A percentile compares a stretch with the other conserved stretches of the same genome.
Conservation (phyloP, 148 eudicot genomes). For the Spergularia bocconei region DNA sequence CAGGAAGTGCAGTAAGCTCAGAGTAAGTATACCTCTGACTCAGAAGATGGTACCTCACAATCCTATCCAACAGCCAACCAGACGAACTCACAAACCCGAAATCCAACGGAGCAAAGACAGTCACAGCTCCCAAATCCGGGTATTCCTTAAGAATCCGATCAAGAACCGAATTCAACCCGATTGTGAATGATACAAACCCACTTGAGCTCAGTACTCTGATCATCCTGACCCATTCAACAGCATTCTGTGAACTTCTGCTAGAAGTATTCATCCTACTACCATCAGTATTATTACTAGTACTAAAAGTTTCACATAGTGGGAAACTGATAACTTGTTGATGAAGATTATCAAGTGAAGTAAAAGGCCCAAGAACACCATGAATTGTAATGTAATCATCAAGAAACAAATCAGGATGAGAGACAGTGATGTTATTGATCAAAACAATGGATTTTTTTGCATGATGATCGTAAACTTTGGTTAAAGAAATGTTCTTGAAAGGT, state of each 20-base stretch:
- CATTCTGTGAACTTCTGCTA: background rate
- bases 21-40: conserved; percentile 32
- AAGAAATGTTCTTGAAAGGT: conserved; percentile 27
- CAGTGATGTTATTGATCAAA: conserved; percentile 47
- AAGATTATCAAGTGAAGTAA: conserved; percentile 24
- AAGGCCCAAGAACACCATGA: conserved; percentile 60
- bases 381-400: conserved; percentile 44
- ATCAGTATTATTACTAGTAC: background rate
- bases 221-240: conserved; percentile 35
- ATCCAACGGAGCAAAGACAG: conserved; percentile 53
- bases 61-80: conserved; percentile 34
- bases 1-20: conserved; percentile 41
- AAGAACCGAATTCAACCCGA: conserved; percentile 48
- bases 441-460: background rate
- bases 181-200: conserved; percentile 51
- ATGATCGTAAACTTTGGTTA: conserved; percentile 28
- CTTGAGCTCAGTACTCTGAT: conserved; percentile 39
- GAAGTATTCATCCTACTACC: background rate
- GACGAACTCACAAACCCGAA: conserved; percentile 40
- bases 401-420: conserved; percentile 67
- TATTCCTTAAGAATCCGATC: conserved; percentile 43
- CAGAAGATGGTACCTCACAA: conserved; percentile 52
- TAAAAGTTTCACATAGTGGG: conserved; percentile 10
- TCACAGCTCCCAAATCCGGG: conserved; percentile 35
- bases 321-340: conserved; percentile 22